These are phyloP conservation scores for Amanita subjunquillea DNA, from an alignment of 768 basidiomycete species.

Conservation along the genomic window DNA sequence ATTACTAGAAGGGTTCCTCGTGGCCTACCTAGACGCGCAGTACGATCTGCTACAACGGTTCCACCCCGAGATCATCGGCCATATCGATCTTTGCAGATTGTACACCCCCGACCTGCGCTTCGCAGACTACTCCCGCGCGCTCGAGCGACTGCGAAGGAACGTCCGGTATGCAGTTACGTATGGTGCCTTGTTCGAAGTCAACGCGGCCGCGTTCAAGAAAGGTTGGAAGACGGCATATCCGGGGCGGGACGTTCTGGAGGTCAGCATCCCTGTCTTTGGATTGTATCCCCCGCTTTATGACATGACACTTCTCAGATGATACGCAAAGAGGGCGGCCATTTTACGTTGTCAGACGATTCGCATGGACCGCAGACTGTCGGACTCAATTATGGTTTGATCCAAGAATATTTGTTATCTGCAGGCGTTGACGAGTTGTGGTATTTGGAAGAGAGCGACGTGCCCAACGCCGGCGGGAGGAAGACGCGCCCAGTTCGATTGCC, in stretches of 20 bases:
- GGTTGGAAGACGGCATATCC: constrained; percentile 85
- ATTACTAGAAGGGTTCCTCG: constrained; percentile 38
- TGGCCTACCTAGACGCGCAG: constrained; percentile 81
- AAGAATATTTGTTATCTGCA: constrained; percentile 51
- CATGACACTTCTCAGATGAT: constrained; percentile 45
- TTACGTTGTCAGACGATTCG: constrained; percentile 91
- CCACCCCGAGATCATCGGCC: constrained; percentile 84
- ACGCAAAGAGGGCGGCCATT: constrained; percentile 52
- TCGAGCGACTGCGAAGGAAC: constrained; percentile 65
- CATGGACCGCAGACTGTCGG: constrained; percentile 87
- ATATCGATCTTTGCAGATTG: constrained; percentile 87
- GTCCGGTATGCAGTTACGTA: constrained; percentile 61
- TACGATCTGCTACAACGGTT: constrained; percentile 57
- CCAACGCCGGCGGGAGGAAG: constrained; percentile 37
- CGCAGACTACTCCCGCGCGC: constrained; percentile 45
- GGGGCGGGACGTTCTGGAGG: constrained; percentile 65
- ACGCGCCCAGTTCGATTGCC: constrained; percentile 32
- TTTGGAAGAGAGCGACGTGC: constrained; percentile 28
- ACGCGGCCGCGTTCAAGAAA: constrained; percentile 88
- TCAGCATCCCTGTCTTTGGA: constrained; percentile 15
- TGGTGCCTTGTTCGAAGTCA: constrained; percentile 89
- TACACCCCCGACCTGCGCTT: constrained; percentile 60
- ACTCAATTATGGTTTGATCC: constrained; percentile 64
- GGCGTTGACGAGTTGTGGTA: constrained; percentile 61
- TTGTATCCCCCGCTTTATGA: constrained; percentile 2